Percentiles rank a stretch among this genome's conserved stretches.
Conservation (phyloP, 345 rosid genomes). For the Eucalyptus curtisii region DNA sequence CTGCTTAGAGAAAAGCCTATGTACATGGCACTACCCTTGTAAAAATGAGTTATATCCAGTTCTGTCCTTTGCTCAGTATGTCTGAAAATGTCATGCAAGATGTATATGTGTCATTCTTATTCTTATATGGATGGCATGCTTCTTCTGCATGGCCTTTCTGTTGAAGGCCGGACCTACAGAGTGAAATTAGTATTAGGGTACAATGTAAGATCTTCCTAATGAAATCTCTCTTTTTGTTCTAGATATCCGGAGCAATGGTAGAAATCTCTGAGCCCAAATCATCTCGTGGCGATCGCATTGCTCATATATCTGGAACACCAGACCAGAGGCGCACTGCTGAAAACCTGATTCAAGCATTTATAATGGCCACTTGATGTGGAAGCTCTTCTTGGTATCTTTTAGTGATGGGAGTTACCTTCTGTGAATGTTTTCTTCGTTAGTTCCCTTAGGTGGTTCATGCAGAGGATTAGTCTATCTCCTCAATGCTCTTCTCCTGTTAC, state of each 20-base stretch:
- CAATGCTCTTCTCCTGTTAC: not conserved
- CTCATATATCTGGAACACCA: slow-evolving; percentile 77
- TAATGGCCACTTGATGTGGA: slow-evolving; percentile 63
- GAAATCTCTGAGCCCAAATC: slow-evolving; percentile 82
- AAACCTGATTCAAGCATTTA: slow-evolving; percentile 95
- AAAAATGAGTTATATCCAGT: not conserved
- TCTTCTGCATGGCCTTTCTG: not conserved
- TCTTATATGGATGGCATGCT: not conserved
- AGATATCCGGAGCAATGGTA: slow-evolving; percentile 98
- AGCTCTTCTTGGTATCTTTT: slow-evolving; percentile 6
- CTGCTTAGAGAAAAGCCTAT: not conserved
- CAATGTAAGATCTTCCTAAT: not conserved
- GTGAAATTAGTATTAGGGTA: not conserved
- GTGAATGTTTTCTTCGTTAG: slow-evolving; percentile 17
- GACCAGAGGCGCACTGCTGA: slow-evolving; percentile 91
- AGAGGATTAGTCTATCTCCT: not conserved
- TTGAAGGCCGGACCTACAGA: not conserved
- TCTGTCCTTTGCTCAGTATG: not conserved
- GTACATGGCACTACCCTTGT: not conserved
- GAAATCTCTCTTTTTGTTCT: slow-evolving; percentile 12
- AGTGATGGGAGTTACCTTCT: slow-evolving; percentile 21
- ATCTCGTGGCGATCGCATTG: slow-evolving; percentile 71
- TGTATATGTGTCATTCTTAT: not conserved
- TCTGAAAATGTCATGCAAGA: not conserved
- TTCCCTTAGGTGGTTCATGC: not conserved